A percentile compares a stretch with the other conserved stretches of the same genome.
Evolutionary conservation across 495 filamentous ascomycete species (phyloP).

Genomic region (Aspergillus haitiensis): DNA sequence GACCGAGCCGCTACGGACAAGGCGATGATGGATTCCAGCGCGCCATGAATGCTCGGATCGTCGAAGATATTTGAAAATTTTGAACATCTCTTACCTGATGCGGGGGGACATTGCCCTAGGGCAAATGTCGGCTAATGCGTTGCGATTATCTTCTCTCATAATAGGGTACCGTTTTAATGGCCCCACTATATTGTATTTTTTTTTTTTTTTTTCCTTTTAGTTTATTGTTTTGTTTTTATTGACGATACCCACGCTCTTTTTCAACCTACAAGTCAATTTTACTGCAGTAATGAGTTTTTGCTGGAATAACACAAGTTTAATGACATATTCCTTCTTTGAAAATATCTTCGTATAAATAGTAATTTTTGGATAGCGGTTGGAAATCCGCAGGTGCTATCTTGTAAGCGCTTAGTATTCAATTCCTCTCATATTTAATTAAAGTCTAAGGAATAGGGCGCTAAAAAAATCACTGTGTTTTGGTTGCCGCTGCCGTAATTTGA

Average conservation of each 20-base stretch:
- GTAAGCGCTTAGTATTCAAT: too few species aligned
- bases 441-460: too few species aligned
- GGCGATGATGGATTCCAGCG: constrained; percentile 67
- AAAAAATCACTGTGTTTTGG: too few species aligned
- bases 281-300: not conserved
- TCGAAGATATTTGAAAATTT: constrained; percentile 75
- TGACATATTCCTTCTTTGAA: too few species aligned
- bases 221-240: constrained; percentile 18
- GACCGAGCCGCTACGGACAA: constrained; percentile 53
- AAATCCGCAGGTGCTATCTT: too few species aligned
- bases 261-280: not conserved
- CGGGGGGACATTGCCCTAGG: not conserved
- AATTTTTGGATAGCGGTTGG: too few species aligned
- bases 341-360: too few species aligned
- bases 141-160: constrained; percentile 8
- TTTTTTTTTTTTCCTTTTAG: constrained; percentile 11
- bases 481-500: too few species aligned
- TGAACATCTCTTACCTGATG: constrained; percentile 34
- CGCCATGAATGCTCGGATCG: constrained; percentile 79
- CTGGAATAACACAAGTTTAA: too few species aligned
- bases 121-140: constrained; percentile 22
- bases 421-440: too few species aligned
- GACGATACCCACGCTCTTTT: constrained; percentile 46
- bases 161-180: not conserved
- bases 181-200: constrained; percentile 25